Base-by-base conservation (phyloP, 495 filamentous ascomycete genomes). In the Hyaloscypha hepaticicola region DNA sequence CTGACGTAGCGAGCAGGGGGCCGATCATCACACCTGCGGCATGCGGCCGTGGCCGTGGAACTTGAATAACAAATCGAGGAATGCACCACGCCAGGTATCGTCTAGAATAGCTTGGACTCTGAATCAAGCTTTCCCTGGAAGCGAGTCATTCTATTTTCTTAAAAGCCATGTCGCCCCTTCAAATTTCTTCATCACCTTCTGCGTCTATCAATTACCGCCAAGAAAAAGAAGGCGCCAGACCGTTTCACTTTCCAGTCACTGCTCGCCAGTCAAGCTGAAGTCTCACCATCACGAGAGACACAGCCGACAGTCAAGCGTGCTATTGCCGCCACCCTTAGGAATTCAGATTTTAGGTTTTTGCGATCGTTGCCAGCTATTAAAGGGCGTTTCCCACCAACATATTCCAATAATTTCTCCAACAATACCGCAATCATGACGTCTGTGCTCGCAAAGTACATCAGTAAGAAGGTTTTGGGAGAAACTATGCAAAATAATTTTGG, bases 401-500 rank as follows among this genome's bases (percentile, higher is more conserved):
- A 26, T 28, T 45, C 28, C 48, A 31, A 34, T 24, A 33, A 24
- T 33, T 57, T 57, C n/a, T 53, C 61, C 53, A 26, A 56, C 49
- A 59, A 61, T 48, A 56, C 52, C 58, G 65, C 66, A 70, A 72
- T 55, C 61, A 87, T 89, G 85, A 79, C 85, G 27, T 73, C 75
- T 48, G 58, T 79, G 38, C 69, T 88, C 1, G 76, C 78, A 25
- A 85, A 82, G 56, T 73, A 88, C 45, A 77, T 91, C 49, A 79
- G 82, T 66, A 88, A 90, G 72, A 86, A 78, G 68, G 83, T 92
- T 56, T 77, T 91, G 27, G 86, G 82, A 29, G 88, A 90, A 72
- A 82, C 83, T 12, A 75, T 83, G 21, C 77, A 80, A 52, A 90
- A 91, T 70, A 82, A 86, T 64, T 88, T 88, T 75, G 88, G 90